Conservation (phyloP, 306 rosid species). For the Hippophae rhamnoides region DNA sequence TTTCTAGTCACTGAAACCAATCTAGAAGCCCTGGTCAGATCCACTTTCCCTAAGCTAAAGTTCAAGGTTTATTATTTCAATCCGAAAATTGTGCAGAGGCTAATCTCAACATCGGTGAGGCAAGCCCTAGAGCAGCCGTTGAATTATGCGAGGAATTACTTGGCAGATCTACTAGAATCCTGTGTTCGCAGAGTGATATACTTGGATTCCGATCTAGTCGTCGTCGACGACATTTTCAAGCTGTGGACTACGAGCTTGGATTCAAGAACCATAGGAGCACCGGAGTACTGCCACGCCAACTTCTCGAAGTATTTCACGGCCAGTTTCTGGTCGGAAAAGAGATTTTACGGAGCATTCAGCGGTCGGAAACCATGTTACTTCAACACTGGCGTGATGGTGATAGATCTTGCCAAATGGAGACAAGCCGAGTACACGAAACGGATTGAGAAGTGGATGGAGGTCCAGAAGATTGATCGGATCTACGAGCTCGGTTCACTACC, state of each 20-base stretch:
- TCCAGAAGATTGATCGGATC: constrained; percentile 59
- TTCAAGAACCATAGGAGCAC: constrained; percentile 49
- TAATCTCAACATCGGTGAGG: constrained; percentile 66
- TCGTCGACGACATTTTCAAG: constrained; percentile 52
- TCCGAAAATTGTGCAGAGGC: constrained; percentile 37
- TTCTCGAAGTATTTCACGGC: constrained; percentile 59
- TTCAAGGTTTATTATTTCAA: constrained; percentile 64
- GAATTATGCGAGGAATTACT: constrained; percentile 67
- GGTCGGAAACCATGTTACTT: constrained; percentile 54
- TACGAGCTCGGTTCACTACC: constrained; percentile 72
- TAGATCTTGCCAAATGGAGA: constrained; percentile 68
- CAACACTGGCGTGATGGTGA: constrained; percentile 81
- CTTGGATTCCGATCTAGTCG: constrained; percentile 62
- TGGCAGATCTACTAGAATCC: constrained; percentile 48
- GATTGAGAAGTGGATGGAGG: constrained; percentile 71
- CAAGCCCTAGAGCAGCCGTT: constrained; percentile 72
- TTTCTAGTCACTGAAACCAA: constrained; percentile 50
- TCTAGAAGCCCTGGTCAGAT: constrained; percentile 42
- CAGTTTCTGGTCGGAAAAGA: constrained; percentile 41
- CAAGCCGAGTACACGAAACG: constrained; percentile 30
- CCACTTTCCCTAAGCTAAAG: constrained; percentile 57
- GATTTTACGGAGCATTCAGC: constrained; percentile 24
- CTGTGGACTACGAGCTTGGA: constrained; percentile 49
- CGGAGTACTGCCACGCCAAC: constrained; percentile 75
- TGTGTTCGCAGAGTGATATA: constrained; percentile 60